Conservation (phyloP, 2,329 filamentous ascomycete genomes). For the Setomelanomma holmii region DNA sequence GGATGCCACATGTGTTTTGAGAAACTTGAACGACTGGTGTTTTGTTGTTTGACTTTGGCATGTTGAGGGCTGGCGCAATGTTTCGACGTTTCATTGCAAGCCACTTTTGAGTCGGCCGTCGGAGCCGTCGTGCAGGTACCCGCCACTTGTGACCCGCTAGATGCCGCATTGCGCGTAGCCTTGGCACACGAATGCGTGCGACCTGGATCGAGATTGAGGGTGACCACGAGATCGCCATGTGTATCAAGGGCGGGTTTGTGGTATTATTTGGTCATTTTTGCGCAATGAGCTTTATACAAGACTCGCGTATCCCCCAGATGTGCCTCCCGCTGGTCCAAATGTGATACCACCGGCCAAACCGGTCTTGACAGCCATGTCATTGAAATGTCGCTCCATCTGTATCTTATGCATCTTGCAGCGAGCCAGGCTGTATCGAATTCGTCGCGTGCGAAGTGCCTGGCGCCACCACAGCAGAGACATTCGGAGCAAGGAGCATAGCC, state of each 20-base stretch:
- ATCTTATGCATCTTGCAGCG: slow-evolving; percentile 25
- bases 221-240: background rate
- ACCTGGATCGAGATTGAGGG: background rate
- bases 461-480: slow-evolving; percentile 5
- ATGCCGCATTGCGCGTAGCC: background rate
- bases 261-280: no score
- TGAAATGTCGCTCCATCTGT: slow-evolving; percentile 24
- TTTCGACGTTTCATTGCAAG: background rate
- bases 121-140: slow-evolving; percentile 4
- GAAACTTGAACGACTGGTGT: no score
- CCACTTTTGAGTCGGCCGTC: background rate
- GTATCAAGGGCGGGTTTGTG: no score
- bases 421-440: slow-evolving; percentile 6
- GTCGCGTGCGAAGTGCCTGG: background rate
- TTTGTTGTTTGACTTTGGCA: background rate
- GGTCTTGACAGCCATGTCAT: slow-evolving; percentile 20
- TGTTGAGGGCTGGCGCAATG: background rate
- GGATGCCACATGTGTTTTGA: background rate
- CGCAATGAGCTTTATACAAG: background rate
- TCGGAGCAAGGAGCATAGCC: slow-evolving; percentile 29
- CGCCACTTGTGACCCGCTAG: slow-evolving; percentile 20
- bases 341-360: slow-evolving; percentile 17
- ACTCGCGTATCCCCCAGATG: slow-evolving; percentile 11
- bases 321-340: slow-evolving; percentile 14
- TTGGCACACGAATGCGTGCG: background rate